Base-by-base conservation (phyloP, 441 rosid genomes). In the Biscutella auriculata region DNA sequence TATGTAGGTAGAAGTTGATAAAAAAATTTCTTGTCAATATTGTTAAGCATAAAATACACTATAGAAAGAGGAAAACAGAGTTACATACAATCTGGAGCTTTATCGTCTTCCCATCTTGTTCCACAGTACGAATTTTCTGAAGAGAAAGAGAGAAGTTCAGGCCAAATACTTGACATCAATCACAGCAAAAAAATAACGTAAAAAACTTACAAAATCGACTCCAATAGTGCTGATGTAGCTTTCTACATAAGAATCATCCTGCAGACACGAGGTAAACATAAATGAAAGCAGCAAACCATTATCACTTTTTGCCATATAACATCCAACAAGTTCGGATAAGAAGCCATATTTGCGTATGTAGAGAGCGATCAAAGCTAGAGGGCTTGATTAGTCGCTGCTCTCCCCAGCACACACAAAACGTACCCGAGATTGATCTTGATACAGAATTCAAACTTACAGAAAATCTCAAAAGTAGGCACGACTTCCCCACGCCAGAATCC, bases 221-320 rank as follows among this genome's bases (percentile, higher is more conserved):
- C 88, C 88, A 23, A 82, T 79, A 7, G 88, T 82, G 79, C 88
- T 77, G 30, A 82, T 82, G 73, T 82, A 79, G 63, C 88, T 76
- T 21, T 82, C 88, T 57, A 79, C 42, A 29, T 82, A 82, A 0
- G 88, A 79, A 66, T 76, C 84, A 63, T 79, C 84, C 88, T 79
- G 79, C 25, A 50, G 27, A 14, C 3, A 59, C 15, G 1, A 42
- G 14, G 36, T 16, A 19, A 19, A 33, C 6, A 23, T 17, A 57
- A 25, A 23, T 5, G 47, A 11, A 33, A 19, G 19, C 12, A 30
- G 26, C 8, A 15, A 13, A 32, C 11, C 15, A 32, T 10, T 28
- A 17, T 3, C 28, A 33, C 26, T 19, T 19, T 19, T 19, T 19
- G 23, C 2, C 23, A 19, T 19, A 19, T 19, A 19, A 19, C 23